Percentiles rank a stretch among this genome's conserved stretches.
These are phyloP conservation scores for Aspergillus aculeatinus DNA, from an alignment of 2,329 filamentous ascomycete species.

Conservation along the genomic window DNA sequence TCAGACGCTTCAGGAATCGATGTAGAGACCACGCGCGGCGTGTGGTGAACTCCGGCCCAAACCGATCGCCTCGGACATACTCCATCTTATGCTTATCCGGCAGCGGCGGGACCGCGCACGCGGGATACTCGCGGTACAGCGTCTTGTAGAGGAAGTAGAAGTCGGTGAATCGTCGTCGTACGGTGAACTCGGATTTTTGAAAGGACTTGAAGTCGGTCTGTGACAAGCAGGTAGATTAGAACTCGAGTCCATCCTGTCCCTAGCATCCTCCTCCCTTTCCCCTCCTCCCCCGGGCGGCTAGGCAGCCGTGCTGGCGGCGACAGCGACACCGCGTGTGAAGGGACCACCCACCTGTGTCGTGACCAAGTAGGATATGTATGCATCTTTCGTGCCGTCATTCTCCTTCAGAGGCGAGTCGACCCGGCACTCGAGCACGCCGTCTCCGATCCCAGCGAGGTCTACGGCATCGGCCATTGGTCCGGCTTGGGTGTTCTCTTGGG, in stretches of 20 bases:
- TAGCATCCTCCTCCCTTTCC: neutral
- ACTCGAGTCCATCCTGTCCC: neutral
- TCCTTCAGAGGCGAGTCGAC: slow-evolving; percentile 88
- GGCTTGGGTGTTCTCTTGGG: slow-evolving; percentile 48
- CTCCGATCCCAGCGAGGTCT: slow-evolving; percentile 64
- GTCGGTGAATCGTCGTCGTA: slow-evolving; percentile 93
- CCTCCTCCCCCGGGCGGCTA: neutral
- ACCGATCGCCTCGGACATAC: slow-evolving; percentile 93
- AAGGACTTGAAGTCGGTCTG: slow-evolving; percentile 95
- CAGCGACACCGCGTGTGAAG: neutral
- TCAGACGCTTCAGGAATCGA: slow-evolving; percentile 82
- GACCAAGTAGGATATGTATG: slow-evolving; percentile 93
- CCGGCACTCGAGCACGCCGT: slow-evolving; percentile 77
- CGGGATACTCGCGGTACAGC: slow-evolving; percentile 81
- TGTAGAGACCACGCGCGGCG: slow-evolving; percentile 86
- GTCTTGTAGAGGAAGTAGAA: slow-evolving; percentile 96
- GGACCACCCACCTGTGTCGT: slow-evolving; percentile 70
- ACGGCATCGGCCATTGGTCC: slow-evolving; percentile 53
- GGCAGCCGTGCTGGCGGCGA: neutral
- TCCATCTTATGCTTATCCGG: slow-evolving; percentile 99
- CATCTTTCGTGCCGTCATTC: slow-evolving; percentile 93
- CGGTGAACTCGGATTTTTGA: slow-evolving; percentile 72
- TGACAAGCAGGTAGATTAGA: slow-evolving; percentile 21
- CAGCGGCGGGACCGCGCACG: slow-evolving; percentile 87
- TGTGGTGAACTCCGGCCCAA: slow-evolving; percentile 86